phyloP scores from a whole-genome alignment of 345 rosid genomes.

The Melastoma malabathricum region DNA sequence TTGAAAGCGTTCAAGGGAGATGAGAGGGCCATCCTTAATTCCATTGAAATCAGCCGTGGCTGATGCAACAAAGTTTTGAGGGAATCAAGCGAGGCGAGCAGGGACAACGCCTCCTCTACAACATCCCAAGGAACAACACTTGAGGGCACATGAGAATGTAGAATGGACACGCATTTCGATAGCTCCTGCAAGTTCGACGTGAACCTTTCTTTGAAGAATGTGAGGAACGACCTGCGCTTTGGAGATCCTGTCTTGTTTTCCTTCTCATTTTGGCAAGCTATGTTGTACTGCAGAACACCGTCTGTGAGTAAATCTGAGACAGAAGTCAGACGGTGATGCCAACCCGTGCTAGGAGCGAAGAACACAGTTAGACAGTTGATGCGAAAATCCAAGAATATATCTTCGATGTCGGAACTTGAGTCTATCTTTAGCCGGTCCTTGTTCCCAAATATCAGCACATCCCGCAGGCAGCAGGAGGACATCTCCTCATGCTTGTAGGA shows the following conservation, averaged over 20 bases:
- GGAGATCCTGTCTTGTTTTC: background rate
- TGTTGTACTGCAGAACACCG: no score
- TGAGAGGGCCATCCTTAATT: conserved; percentile 9
- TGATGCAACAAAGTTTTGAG: background rate
- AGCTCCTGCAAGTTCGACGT: no score
- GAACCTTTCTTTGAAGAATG: conserved; percentile 3
- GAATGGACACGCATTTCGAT: no score
- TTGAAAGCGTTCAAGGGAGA: no score
- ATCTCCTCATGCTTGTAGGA: no score
- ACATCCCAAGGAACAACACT: no score
- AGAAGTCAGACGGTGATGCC: conserved; percentile 10
- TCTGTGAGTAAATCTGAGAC: conserved; percentile 1
- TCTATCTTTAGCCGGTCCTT: no score
- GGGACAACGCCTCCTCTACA: background rate
- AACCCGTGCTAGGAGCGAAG: conserved; percentile 10
- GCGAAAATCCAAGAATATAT: no score
- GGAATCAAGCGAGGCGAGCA: background rate
- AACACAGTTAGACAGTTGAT: conserved; percentile 10
- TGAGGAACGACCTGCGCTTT: background rate
- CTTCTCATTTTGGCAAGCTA: conserved; percentile 2
- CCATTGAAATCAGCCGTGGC: conserved; percentile 3
- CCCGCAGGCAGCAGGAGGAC: no score
- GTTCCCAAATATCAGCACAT: no score
- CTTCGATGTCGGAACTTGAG: no score
- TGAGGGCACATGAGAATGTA: no score